Conservation (phyloP, 2,329 filamentous ascomycete species). For the Rhynchosporium secalis region DNA sequence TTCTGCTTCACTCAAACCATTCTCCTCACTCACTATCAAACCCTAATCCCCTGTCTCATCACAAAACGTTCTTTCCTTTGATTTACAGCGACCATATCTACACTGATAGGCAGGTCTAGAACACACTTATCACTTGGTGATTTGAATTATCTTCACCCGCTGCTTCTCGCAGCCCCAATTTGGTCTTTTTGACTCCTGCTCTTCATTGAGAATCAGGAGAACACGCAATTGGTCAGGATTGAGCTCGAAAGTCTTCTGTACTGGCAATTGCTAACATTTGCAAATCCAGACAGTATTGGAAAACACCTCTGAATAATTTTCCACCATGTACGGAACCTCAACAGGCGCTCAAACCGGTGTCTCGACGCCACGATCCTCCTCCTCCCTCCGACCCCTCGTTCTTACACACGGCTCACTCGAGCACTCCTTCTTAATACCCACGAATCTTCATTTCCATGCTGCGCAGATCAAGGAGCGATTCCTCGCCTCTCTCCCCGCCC, state of each 20-base stretch:
- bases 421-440: conserved; percentile 92
- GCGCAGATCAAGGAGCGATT: conserved; percentile 93
- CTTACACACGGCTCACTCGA: conserved; percentile 93
- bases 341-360: conserved; percentile 92
- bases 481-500: conserved; percentile 76
- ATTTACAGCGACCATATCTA: background rate
- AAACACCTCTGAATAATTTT: conserved; percentile 19
- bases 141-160: conserved; percentile 16
- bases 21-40: conserved; percentile 1
- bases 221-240: conserved; percentile 29
- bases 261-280: conserved; percentile 14
- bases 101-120: background rate
- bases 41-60: conserved; percentile 8
- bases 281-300: conserved; percentile 17
- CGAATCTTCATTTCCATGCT: conserved; percentile 92
- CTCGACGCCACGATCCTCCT: conserved; percentile 90
- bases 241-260: background rate
- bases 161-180: conserved; percentile 27
- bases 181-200: conserved; percentile 37
- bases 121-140: conserved; percentile 15
- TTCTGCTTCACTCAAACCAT: conserved; percentile 12
- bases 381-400: conserved; percentile 87
- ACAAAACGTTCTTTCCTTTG: conserved; percentile 21
- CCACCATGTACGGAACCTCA: conserved; percentile 80
- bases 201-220: conserved; percentile 42